Evolutionary conservation across 345 rosid species (phyloP), one percentile per base, ranked within the genome.

Genomic region (Salix suchowensis): DNA sequence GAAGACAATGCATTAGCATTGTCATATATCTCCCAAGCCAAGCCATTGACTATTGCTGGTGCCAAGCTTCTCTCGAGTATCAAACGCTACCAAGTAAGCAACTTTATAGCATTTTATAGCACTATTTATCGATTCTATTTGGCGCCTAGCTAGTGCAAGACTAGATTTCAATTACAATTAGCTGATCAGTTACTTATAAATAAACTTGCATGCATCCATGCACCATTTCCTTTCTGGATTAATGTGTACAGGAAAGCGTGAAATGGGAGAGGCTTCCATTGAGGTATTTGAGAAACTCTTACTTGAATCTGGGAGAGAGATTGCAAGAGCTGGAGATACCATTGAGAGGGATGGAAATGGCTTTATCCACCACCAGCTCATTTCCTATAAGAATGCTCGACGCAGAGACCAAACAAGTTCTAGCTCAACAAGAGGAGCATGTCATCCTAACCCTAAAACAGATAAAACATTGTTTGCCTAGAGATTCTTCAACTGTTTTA

Each of bases 311-410:
- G 1, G 88, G 75, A 70, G 88, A 84, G 30, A 87, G 78, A 71
- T 79, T 91, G 82, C 87, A 82, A 74, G 93, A 86, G 73, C 71
- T 89, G 60, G 91, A 91, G 78, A 77, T 78, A 34, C 86, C 84
- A 52, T 84, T 95, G 73, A 89, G 87, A 79, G 97, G 94, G 60
- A 95, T 95, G 96, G 92, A 93, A 79, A 81, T 89, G 87, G 96
- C 92, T 50, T 72, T 95, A 61, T 80, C 84, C 34, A 81, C 65
- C 73, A 73, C 73, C 50, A 42, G 80, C 65, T 74, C 87, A n/a
- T 78, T 84, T 72, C 91, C 89, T 15, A 62, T 82, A 18, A 79
- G 70, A 18, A 70, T 87, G 26, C 72, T 76, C 7, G 80, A 70
- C 54, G 86, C 61, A 50, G 89, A 88, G 19, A 82, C 84, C 68